A percentile compares a stretch with the other conserved stretches of the same genome.
These are phyloP conservation scores for Bathelium albidoporum DNA, from an alignment of 495 filamentous ascomycete genomes.

Conservation along the genomic window DNA sequence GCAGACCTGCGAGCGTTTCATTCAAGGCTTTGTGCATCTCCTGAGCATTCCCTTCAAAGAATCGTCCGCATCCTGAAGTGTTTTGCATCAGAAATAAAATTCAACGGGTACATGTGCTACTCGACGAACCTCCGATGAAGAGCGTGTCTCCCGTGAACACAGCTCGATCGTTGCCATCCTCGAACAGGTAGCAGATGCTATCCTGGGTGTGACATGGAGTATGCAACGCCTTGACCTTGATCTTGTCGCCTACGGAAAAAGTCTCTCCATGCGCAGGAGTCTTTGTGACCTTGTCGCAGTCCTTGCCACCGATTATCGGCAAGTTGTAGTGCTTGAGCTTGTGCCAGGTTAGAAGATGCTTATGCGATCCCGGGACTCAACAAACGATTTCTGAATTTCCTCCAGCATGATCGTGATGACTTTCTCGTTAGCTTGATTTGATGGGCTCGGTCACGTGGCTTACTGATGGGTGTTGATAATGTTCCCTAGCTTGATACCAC, in stretches of 20 bases:
- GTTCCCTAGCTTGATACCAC: constrained; percentile 69
- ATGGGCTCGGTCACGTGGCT: constrained; percentile 21
- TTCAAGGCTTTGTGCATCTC: constrained; percentile 94
- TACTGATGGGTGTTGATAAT: constrained; percentile 98
- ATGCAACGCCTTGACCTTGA: constrained; percentile 79
- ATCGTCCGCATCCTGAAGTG: constrained; percentile 76
- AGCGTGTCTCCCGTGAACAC: constrained; percentile 96
- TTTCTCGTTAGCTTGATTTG: constrained; percentile 25
- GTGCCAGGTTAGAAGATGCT: constrained; percentile 11
- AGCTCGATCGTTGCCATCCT: constrained; percentile 61
- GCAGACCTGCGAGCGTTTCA: constrained; percentile 65
- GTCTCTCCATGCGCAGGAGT: constrained; percentile 63
- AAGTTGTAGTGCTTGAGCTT: constrained; percentile 59
- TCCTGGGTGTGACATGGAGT: constrained; percentile 98
- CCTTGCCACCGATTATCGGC: constrained; percentile 74
- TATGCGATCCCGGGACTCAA: neutral
- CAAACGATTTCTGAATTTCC: constrained; percentile 71
- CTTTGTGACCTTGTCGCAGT: constrained; percentile 68
- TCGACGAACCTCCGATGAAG: constrained; percentile 71
- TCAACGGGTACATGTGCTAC: too few species aligned
- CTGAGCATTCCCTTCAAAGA: constrained; percentile 83
- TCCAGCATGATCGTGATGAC: constrained; percentile 91
- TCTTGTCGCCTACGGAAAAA: constrained; percentile 73
- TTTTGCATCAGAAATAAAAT: constrained; percentile 4
- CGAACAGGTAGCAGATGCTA: constrained; percentile 84